Evolutionary conservation across 768 basidiomycete species (phyloP).

Genomic region (Termitomyces titanicus): DNA sequence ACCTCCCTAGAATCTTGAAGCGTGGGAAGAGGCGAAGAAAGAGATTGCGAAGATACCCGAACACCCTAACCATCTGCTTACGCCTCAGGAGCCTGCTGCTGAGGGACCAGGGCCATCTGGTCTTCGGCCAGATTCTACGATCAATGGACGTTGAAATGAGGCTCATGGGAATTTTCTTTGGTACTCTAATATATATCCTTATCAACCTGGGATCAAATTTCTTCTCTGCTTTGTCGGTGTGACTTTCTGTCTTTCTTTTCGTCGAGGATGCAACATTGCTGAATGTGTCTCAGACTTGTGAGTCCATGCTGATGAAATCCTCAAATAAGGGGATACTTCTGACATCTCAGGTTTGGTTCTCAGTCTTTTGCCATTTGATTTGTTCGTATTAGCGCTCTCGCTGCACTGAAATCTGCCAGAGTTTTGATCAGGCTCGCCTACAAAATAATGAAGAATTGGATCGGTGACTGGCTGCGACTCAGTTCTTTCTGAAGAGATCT

Average conservation of each 20-base stretch:
- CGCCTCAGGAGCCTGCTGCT: constrained; percentile 30
- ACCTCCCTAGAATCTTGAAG: constrained; percentile 80
- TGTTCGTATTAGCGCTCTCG: no score
- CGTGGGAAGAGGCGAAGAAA: constrained; percentile 94
- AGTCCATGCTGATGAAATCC: background rate
- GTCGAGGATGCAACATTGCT: background rate
- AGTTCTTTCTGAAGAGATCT: no score
- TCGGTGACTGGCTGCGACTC: no score
- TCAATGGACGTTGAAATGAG: constrained; percentile 52
- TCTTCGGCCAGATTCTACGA: constrained; percentile 59
- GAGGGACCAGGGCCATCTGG: constrained; percentile 31
- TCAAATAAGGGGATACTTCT: no score
- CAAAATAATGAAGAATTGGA: no score
- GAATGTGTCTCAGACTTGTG: background rate
- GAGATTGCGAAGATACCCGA: constrained; percentile 89
- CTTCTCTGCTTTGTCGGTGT: background rate
- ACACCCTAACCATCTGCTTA: constrained; percentile 75
- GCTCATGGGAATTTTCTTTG: background rate
- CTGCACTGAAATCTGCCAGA: no score
- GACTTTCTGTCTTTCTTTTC: background rate
- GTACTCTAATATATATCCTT: constrained; percentile 12
- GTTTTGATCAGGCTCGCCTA: no score
- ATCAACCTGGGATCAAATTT: constrained; percentile 6
- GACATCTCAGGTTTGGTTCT: no score
- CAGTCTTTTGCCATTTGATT: background rate